Evolutionary conservation across 257 asterid species (phyloP), one percentile per base, ranked within the genome.

Genomic region (Salvia hispanica): DNA sequence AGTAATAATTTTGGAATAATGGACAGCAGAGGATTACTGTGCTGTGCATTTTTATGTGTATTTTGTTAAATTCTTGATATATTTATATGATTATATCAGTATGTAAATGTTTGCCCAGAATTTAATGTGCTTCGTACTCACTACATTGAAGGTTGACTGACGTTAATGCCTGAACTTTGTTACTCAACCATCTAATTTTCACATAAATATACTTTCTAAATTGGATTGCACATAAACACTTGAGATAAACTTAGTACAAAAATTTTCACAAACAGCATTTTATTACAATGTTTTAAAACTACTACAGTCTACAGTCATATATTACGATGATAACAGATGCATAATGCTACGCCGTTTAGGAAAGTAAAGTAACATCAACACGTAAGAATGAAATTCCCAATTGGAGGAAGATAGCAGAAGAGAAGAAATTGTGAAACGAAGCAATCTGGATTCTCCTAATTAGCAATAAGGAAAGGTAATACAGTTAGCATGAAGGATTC

Each of bases 401-500:
- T 21, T 21, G 0, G 25, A 21, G 25, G 25, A 21, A 21, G 25
- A 21, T 21, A 21, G 25, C 25, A 21, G 25, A 21, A 21, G 25
- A 21, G 25, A 18, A 39, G 48, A 37, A 59, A 53, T 67, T 48
- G 46, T 71, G 59, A 16, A 8, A 46, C 40, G 14, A 21, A 21
- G 3, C 51, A 21, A 31, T 68, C 36, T 66, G 39, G 21, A 44
- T 48, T 51, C 7, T 33, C 56, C 76, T 86, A 86, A 0, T n/a
- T n/a, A n/a, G 97, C 97, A 47, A 92, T 73, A 74, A 92, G 84
- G 78, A 92, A 89, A 70, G 98, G 98, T 78, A 92, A 48, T 39
- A 92, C 86, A 1, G 96, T 89, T 31, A 89, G 48, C 98, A 92
- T 89, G 90, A 92, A 92, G 67, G 94, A 13, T 60, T 92, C 98